A percentile compares a stretch with the other conserved stretches of the same genome.
These are phyloP conservation scores for Phialocephala sp. DNA, from an alignment of 2,329 filamentous ascomycete genomes.

Conservation along the genomic window DNA sequence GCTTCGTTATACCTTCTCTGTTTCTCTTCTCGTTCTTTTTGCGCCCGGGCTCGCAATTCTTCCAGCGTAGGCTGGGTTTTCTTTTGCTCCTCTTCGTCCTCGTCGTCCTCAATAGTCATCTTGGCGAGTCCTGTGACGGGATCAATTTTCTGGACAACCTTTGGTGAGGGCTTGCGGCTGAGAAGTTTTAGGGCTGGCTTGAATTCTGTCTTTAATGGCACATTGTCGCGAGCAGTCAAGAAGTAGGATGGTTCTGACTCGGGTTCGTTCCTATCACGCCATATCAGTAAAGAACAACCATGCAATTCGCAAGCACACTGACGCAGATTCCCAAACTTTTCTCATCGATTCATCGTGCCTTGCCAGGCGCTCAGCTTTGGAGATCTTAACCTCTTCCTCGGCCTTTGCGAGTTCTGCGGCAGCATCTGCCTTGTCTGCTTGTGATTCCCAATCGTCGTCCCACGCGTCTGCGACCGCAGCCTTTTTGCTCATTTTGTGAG, in stretches of 20 bases:
- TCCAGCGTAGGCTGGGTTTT: constrained; percentile 71
- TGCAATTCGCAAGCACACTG: constrained; percentile 43
- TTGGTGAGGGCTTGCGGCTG: constrained; percentile 75
- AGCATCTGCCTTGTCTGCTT: constrained; percentile 65
- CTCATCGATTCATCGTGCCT: constrained; percentile 84
- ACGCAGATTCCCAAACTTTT: constrained; percentile 90
- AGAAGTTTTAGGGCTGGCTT: constrained; percentile 85
- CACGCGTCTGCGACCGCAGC: constrained; percentile 73
- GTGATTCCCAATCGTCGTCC: constrained; percentile 86
- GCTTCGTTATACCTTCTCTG: constrained; percentile 89
- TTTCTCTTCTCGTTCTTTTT: constrained; percentile 85
- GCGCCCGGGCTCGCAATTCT: constrained; percentile 78
- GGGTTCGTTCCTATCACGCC: constrained; percentile 19
- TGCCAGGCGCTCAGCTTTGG: constrained; percentile 78
- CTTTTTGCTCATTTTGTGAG: constrained; percentile 45
- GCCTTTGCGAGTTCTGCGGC: constrained; percentile 27
- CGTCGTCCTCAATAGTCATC: constrained; percentile 59
- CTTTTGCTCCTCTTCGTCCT: constrained; percentile 69
- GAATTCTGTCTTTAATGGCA: constrained; percentile 73
- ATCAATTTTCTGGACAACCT: constrained; percentile 63
- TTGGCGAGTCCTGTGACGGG: constrained; percentile 54
- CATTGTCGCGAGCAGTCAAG: constrained; percentile 66
- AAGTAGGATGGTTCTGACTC: constrained; percentile 77
- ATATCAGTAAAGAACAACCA: neutral
- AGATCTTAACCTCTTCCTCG: constrained; percentile 50